Base-by-base conservation (phyloP, 306 rosid species). In the Malus sylvestris region DNA sequence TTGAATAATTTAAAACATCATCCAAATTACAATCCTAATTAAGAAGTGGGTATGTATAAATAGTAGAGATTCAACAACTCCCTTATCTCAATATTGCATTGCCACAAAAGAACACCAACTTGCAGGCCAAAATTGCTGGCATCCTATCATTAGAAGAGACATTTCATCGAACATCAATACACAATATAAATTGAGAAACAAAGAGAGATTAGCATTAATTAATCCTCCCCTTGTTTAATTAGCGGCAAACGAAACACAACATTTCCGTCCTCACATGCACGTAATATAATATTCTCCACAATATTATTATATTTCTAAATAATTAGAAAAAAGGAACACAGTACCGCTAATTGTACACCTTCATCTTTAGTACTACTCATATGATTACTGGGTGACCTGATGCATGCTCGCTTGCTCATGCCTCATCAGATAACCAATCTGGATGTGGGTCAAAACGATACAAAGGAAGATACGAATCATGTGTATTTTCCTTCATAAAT, bases 191-290 rank as follows among this genome's bases (percentile, higher is more conserved):
- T 23, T 40, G 9, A 40, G 1, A 52, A 3, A 6, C 6, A 6
- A 32, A 30, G 4, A 5, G 15, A 19, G 1, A 61, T 27, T 18
- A 65, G 10, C 68, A 1, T 45, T 57, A 69, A 40, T 71, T 52
- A 52, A 57, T 74, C 79, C 78, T 79, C 55, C 71, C 35, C 2
- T 38, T 15, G 6, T 23, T 2, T 25, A 73, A 63, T n/a, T 52
- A 53, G 46, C 11, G 18, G 66, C 38, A 5, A 59, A 64, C 32
- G 51, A 8, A 40, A 27, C 74, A 67, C 66, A 64, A 25, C 19
- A 23, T 81, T 79, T 63, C 76, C 75, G 65, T 32, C n/a, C 42
- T 76, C 88, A 55, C 35, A 32, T 32, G 35, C 27, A 27, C 27
- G 27, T 27, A 27, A 27, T 1, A 27, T 27, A 32, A 32, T 32